Evolutionary conservation across 2,329 filamentous ascomycete genomes (phyloP).

Genomic region (Fusarium chaquense): DNA sequence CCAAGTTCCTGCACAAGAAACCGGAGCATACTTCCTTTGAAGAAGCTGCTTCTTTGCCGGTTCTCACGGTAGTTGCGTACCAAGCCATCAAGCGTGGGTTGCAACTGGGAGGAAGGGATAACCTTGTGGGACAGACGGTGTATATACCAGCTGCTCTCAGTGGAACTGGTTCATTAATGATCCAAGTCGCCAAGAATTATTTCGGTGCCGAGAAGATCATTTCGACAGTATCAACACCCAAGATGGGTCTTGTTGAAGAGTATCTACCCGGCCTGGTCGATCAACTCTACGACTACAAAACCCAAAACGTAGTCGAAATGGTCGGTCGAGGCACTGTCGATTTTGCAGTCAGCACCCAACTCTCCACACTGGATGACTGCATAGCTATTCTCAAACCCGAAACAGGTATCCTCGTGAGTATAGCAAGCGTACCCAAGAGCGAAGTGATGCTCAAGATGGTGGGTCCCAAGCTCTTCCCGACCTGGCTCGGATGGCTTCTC

Average conservation of each 20-base stretch:
- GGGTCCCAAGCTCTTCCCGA: constrained; percentile 49
- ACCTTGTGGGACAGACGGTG: constrained; percentile 63
- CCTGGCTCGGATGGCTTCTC: constrained; percentile 55
- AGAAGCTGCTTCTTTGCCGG: constrained; percentile 54
- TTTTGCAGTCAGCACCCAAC: constrained; percentile 63
- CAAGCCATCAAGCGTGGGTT: constrained; percentile 59
- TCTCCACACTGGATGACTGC: constrained; percentile 52
- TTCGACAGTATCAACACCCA: constrained; percentile 65
- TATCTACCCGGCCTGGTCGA: constrained; percentile 60
- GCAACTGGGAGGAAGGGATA: constrained; percentile 51
- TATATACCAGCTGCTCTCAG: constrained; percentile 64
- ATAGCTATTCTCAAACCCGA: constrained; percentile 56
- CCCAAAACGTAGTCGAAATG: constrained; percentile 51
- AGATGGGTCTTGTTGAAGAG: constrained; percentile 59
- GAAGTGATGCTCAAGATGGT: constrained; percentile 48
- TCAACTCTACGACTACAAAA: constrained; percentile 65
- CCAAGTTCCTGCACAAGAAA: constrained; percentile 52
- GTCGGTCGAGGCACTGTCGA: constrained; percentile 61
- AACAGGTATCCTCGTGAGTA: constrained; percentile 57
- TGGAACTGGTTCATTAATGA: constrained; percentile 59
- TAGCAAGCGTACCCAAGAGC: constrained; percentile 54
- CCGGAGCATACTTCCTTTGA: constrained; percentile 51
- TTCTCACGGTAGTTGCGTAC: constrained; percentile 57
- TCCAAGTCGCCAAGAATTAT: constrained; percentile 64
- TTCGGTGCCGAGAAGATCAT: constrained; percentile 62